These are phyloP conservation scores for Taxillus chinensis DNA, from an alignment of 164 flowering plant genomes.

Conservation along the genomic window DNA sequence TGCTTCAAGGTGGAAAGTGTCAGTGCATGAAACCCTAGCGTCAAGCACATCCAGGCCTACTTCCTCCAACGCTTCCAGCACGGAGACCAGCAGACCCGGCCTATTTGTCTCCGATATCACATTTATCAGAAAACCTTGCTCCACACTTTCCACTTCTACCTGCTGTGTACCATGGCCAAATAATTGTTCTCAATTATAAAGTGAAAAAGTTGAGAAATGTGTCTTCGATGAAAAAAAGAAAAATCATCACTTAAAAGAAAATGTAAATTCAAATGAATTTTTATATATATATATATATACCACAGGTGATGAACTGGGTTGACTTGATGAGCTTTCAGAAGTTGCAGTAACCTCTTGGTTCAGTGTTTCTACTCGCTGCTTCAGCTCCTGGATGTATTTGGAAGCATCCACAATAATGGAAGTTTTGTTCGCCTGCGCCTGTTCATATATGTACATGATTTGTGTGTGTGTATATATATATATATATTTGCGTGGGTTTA, in stretches of 20 bases:
- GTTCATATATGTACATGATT: neutral
- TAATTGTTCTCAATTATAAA: too few relatives aligned
- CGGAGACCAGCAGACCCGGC: slow-evolving; percentile 60
- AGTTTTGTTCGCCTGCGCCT: slow-evolving; percentile 24
- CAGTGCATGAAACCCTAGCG: slow-evolving; percentile 68
- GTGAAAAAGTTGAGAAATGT: too few relatives aligned
- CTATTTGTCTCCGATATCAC: slow-evolving; percentile 44
- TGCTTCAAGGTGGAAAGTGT: slow-evolving; percentile 58
- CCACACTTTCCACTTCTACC: slow-evolving; percentile 61
- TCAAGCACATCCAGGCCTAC: slow-evolving; percentile 65
- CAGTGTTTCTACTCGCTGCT: slow-evolving; percentile 29
- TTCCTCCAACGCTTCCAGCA: slow-evolving; percentile 72
- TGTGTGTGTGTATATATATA: too few relatives aligned
- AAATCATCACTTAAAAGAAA: too few relatives aligned
- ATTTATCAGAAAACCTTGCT: slow-evolving; percentile 57
- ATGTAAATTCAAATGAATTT: too few relatives aligned
- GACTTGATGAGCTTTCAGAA: slow-evolving; percentile 16
- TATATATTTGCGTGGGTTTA: too few relatives aligned
- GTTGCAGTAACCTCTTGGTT: slow-evolving; percentile 18
- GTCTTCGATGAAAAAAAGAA: too few relatives aligned
- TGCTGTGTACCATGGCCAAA: slow-evolving; percentile 15
- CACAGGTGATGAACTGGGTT: slow-evolving; percentile 20
- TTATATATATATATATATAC: slow-evolving; percentile 13
- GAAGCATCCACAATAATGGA: slow-evolving; percentile 39
- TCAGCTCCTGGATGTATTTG: slow-evolving; percentile 35